These are phyloP conservation scores for Nicotiana attenuata DNA, from an alignment of 257 asterid species.

Conservation along the genomic window DNA sequence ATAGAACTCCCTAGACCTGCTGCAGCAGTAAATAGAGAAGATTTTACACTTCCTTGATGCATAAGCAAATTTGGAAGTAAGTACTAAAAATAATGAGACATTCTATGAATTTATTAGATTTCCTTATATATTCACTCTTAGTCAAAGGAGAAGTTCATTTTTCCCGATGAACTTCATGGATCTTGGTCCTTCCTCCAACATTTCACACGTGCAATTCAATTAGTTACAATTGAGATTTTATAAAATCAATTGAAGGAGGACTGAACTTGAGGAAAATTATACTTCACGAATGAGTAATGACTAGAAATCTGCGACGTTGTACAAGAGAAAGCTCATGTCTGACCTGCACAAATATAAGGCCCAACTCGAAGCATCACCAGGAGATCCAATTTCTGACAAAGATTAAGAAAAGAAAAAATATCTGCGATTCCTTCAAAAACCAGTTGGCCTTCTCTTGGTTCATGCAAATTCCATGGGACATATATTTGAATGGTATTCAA, in stretches of 20 bases:
- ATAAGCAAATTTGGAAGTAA: too few relatives aligned
- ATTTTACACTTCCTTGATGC: background rate
- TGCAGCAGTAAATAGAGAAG: background rate
- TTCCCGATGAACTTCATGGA: background rate
- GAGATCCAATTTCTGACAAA: constrained; percentile 73
- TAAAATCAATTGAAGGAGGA: background rate
- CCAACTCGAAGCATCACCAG: constrained; percentile 96
- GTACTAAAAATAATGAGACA: background rate
- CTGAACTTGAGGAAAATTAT: background rate
- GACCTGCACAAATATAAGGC: constrained; percentile 96
- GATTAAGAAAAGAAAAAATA: constrained; percentile 65
- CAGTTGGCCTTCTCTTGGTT: constrained; percentile 62
- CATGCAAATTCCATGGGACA: constrained; percentile 96
- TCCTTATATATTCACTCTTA: background rate
- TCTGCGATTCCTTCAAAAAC: constrained; percentile 81
- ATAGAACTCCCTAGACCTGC: background rate
- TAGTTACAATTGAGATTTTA: background rate
- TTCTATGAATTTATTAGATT: background rate
- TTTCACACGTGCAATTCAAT: constrained; percentile 2
- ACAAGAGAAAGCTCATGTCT: constrained; percentile 19
- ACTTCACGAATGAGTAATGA: background rate
- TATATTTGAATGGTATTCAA: constrained; percentile 89
- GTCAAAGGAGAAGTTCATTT: background rate
- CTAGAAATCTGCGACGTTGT: background rate
- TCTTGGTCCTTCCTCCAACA: background rate